Conservation (phyloP, 768 basidiomycete genomes). For the Suillus cothurnatus region DNA sequence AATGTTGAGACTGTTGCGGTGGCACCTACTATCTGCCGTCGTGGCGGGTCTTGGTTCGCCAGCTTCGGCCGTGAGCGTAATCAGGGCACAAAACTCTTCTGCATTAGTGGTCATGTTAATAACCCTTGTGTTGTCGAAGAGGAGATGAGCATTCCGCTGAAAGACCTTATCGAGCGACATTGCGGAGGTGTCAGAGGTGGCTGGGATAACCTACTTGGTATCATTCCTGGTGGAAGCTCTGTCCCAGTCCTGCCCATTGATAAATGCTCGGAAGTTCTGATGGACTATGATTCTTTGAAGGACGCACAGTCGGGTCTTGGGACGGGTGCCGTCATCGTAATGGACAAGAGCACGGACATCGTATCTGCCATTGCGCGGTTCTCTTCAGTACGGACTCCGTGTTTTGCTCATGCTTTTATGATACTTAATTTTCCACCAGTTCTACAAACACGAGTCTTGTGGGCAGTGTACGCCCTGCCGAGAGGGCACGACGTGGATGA, state of each 20-base stretch:
- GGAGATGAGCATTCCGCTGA: constrained; percentile 97
- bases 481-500: constrained; percentile 98
- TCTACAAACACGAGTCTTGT: constrained; percentile 99
- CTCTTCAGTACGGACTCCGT: constrained; percentile 51
- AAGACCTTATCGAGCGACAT: constrained; percentile 94
- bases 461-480: constrained; percentile 96
- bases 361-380: constrained; percentile 94
- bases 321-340: constrained; percentile 98
- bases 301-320: constrained; percentile 96
- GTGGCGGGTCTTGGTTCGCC: constrained; percentile 90
- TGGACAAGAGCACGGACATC: constrained; percentile 97
- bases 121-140: constrained; percentile 98
- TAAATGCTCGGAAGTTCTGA: constrained; percentile 85
- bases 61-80: constrained; percentile 91
- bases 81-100: constrained; percentile 95
- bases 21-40: constrained; percentile 92
- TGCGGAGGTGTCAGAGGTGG: constrained; percentile 94
- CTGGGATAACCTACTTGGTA: constrained; percentile 97
- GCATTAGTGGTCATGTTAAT: constrained; percentile 96
- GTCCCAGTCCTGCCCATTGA: constrained; percentile 90
- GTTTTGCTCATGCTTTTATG: constrained; percentile 4
- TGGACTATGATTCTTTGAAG: constrained; percentile 98
- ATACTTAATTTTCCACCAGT: constrained; percentile 43
- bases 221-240: constrained; percentile 92
- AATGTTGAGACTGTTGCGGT: constrained; percentile 99